Conservation (phyloP, 1,139 yeast genomes). For the Yamadazyma sp. region DNA sequence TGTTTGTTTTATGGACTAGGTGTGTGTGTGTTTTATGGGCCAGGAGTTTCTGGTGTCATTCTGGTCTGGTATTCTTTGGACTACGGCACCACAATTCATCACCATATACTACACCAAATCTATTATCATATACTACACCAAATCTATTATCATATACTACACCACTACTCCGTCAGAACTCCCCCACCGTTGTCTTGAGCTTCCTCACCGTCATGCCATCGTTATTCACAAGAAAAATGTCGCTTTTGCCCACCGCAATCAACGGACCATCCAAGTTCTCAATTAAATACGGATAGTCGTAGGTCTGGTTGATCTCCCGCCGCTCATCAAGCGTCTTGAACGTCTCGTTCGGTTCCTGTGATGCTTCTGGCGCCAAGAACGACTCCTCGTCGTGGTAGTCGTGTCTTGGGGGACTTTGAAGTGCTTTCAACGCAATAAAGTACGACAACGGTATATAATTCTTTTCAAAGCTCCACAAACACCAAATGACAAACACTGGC, state of each 20-base stretch:
- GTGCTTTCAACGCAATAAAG: constrained; percentile 77
- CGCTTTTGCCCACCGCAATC: constrained; percentile 65
- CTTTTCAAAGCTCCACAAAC: constrained; percentile 79
- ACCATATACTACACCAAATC: no score
- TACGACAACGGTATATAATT: constrained; percentile 77
- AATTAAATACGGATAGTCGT: constrained; percentile 73
- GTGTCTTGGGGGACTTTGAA: constrained; percentile 19
- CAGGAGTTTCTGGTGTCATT: no score
- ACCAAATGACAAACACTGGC: constrained; percentile 64
- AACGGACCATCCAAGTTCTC: constrained; percentile 80
- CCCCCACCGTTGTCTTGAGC: constrained; percentile 15
- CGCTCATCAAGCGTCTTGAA: constrained; percentile 61
- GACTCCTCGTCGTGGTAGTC: constrained; percentile 19
- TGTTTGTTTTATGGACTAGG: not conserved
- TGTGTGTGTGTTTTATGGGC: no score
- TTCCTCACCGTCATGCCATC: constrained; percentile 47
- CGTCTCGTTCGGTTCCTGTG: constrained; percentile 11
- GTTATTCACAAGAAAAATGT: constrained; percentile 56
- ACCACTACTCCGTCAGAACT: no score
- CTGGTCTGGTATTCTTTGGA: no score
- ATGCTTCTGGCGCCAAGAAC: constrained; percentile 3
- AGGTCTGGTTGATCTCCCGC: constrained; percentile 64
- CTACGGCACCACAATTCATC: no score
- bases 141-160: no score
- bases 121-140: no score